These are phyloP conservation scores for Actinomucor elegans DNA, from an alignment of 371 early-diverging fungal species.

Conservation along the genomic window DNA sequence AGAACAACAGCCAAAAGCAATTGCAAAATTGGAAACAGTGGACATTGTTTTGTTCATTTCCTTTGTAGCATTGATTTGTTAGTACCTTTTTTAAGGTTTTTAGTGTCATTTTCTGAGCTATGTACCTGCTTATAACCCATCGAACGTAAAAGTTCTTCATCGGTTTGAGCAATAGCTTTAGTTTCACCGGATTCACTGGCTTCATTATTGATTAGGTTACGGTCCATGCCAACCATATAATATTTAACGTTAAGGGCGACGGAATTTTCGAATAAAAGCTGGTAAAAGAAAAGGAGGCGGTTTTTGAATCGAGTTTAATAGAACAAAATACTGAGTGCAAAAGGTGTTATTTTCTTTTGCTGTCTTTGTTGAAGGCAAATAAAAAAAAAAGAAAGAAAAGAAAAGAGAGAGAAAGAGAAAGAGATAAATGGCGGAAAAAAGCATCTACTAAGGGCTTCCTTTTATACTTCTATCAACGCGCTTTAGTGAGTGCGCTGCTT, in stretches of 20 bases:
- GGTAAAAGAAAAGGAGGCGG: slow-evolving; percentile 4
- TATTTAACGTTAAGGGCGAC: background rate
- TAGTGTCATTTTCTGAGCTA: background rate
- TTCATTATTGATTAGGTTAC: slow-evolving; percentile 22
- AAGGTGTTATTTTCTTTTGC: no score
- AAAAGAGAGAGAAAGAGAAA: background rate
- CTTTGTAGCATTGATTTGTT: no score
- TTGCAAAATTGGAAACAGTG: slow-evolving; percentile 62
- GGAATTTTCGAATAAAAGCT: slow-evolving; percentile 10
- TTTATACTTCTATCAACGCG: slow-evolving; percentile 13
- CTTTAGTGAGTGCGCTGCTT: slow-evolving; percentile 17
- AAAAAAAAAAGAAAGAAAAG: slow-evolving; percentile 7
- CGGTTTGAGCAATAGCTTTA: slow-evolving; percentile 27
- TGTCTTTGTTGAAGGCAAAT: background rate
- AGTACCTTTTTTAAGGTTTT: background rate
- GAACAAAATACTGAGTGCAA: no score
- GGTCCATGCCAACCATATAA: slow-evolving; percentile 31
- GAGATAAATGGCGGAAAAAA: background rate
- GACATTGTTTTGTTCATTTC: slow-evolving; percentile 67
- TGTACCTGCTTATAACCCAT: slow-evolving; percentile 61
- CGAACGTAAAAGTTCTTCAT: slow-evolving; percentile 48
- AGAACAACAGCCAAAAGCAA: slow-evolving; percentile 64
- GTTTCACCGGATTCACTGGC: slow-evolving; percentile 32
- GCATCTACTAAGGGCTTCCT: background rate
- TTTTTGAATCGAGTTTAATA: no score